Percentiles rank a stretch among this genome's conserved stretches.
Conservation (phyloP, 768 basidiomycete species). For the Naganishia antarctica region DNA sequence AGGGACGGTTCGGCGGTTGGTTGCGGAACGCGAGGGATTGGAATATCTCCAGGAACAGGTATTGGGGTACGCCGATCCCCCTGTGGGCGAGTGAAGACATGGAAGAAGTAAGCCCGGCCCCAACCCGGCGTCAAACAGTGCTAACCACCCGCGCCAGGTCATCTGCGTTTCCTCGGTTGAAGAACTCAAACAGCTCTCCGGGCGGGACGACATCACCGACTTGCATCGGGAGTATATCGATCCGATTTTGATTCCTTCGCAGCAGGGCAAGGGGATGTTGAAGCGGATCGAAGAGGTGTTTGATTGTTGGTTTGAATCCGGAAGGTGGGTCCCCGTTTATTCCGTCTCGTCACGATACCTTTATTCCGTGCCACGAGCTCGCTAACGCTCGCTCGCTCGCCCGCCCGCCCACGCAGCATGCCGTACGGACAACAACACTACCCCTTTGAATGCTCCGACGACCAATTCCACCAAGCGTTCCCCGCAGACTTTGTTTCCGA, state of each 20-base stretch:
- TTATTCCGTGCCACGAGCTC: too few relatives aligned
- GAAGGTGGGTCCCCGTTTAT: too few relatives aligned
- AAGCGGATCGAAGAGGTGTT: constrained; percentile 96
- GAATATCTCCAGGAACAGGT: constrained; percentile 98
- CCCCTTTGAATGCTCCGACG: constrained; percentile 81
- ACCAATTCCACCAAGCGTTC: constrained; percentile 74
- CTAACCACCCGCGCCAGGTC: constrained; percentile 54
- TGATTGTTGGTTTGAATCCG: constrained; percentile 99
- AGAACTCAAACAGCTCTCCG: constrained; percentile 80
- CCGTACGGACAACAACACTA: constrained; percentile 96
- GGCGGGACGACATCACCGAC: constrained; percentile 75
- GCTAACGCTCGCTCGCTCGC: too few relatives aligned
- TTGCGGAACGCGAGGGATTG: constrained; percentile 96
- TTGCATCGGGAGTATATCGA: constrained; percentile 92
- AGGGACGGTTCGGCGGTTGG: constrained; percentile 94
- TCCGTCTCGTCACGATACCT: too few relatives aligned
- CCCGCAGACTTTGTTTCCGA: constrained; percentile 97
- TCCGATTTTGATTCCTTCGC: constrained; percentile 90
- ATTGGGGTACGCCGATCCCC: constrained; percentile 98
- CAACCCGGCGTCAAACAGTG: background rate
- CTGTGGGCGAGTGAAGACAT: constrained; percentile 91
- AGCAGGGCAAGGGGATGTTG: constrained; percentile 75
- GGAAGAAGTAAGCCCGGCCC: constrained; percentile 63
- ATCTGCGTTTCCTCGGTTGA: constrained; percentile 81
- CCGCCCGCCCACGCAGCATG: too few relatives aligned